Evolutionary conservation across 495 filamentous ascomycete species (phyloP).

Genomic region (Xylaria scruposa): DNA sequence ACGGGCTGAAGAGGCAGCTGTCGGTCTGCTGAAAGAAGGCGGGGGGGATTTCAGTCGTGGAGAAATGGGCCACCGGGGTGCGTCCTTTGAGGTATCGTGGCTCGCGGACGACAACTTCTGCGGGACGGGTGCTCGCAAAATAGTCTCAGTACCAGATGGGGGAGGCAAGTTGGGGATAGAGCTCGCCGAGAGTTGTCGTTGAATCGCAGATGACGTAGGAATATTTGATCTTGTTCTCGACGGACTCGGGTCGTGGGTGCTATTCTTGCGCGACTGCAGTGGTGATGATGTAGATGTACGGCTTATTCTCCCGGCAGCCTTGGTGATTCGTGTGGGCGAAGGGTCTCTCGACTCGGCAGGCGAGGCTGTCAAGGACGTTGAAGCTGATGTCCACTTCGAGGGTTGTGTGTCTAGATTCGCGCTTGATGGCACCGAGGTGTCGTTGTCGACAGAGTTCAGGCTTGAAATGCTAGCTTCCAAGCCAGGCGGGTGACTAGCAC

Average conservation of each 20-base stretch:
- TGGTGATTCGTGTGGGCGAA: constrained; percentile 52
- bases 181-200: constrained; percentile 66
- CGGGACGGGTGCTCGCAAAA: constrained; percentile 64
- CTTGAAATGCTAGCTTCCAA: constrained; percentile 42
- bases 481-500: constrained; percentile 30
- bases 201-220: constrained; percentile 66
- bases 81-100: constrained; percentile 61
- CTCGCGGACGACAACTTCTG: constrained; percentile 60
- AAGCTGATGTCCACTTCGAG: constrained; percentile 51
- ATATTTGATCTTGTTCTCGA: constrained; percentile 59
- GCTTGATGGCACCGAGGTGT: constrained; percentile 40
- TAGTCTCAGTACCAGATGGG: constrained; percentile 60
- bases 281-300: constrained; percentile 33
- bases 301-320: constrained; percentile 35
- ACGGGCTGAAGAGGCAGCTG: constrained; percentile 49
- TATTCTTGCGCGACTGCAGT: constrained; percentile 70
- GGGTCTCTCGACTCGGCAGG: constrained; percentile 57
- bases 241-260: constrained; percentile 71
- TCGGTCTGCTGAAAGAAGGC: constrained; percentile 56
- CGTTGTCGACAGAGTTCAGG: constrained; percentile 39
- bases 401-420: constrained; percentile 42
- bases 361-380: constrained; percentile 56
- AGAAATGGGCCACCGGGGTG: constrained; percentile 70
- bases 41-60: constrained; percentile 73
- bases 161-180: constrained; percentile 65